Percentiles rank a stretch among this genome's conserved stretches.
These are phyloP conservation scores for Bassia scoparia DNA, from an alignment of 148 eudicot genomes.

Conservation along the genomic window DNA sequence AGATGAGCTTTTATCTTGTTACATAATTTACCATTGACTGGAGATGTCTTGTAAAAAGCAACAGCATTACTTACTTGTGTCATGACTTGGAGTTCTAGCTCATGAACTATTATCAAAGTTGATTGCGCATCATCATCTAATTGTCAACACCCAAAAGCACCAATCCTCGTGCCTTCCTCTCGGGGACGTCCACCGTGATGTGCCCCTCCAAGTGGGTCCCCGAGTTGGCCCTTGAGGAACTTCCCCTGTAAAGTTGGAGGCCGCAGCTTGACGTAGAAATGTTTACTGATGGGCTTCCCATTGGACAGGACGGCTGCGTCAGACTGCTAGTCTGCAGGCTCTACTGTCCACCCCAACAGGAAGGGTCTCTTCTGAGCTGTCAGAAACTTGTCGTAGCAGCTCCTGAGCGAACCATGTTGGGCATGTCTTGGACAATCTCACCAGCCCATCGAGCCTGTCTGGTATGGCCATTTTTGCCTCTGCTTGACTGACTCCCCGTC, in stretches of 20 bases:
- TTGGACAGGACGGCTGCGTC: slow-evolving; percentile 29
- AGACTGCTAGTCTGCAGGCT: slow-evolving; percentile 37
- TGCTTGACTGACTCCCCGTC: slow-evolving; percentile 51
- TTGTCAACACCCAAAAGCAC: slow-evolving; percentile 36
- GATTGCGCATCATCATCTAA: slow-evolving; percentile 17
- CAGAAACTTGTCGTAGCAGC: slow-evolving; percentile 53
- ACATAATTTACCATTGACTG: background rate
- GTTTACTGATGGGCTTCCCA: slow-evolving; percentile 70
- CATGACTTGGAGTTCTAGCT: slow-evolving; percentile 13
- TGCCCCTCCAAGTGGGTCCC: slow-evolving; percentile 73
- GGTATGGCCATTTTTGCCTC: slow-evolving; percentile 41
- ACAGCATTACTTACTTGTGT: background rate
- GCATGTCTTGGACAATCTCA: slow-evolving; percentile 31
- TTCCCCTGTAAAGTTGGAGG: slow-evolving; percentile 32
- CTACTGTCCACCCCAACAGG: slow-evolving; percentile 67
- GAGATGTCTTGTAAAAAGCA: background rate
- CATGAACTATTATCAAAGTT: slow-evolving; percentile 13
- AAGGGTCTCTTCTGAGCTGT: slow-evolving; percentile 57
- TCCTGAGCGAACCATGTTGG: slow-evolving; percentile 45
- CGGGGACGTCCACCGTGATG: slow-evolving; percentile 69
- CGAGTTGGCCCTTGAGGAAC: slow-evolving; percentile 59
- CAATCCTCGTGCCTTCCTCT: slow-evolving; percentile 41
- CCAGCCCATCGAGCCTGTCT: slow-evolving; percentile 49
- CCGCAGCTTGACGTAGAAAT: slow-evolving; percentile 41
- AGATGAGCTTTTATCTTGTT: background rate